Evolutionary conservation across 441 rosid species (phyloP).

Genomic region (Manihot esculenta): DNA sequence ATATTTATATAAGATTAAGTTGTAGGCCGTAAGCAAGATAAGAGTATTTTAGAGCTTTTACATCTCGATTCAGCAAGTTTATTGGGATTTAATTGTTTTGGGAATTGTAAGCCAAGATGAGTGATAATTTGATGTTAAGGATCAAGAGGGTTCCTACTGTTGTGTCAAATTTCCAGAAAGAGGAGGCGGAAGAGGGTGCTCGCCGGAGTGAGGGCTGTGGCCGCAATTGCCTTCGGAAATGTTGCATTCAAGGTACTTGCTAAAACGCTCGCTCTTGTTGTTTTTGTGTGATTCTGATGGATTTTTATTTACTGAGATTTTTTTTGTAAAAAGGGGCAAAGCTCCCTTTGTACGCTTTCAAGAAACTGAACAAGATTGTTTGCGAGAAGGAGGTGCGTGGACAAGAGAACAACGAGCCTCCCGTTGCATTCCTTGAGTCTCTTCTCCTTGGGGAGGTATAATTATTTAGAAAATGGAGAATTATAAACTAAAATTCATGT

Average conservation of each 20-base stretch:
- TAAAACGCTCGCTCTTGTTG: background rate
- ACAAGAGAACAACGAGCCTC: slow-evolving; percentile 37
- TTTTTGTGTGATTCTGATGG: background rate
- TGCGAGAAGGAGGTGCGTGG: slow-evolving; percentile 31
- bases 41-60: background rate
- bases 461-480: background rate
- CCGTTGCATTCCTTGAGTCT: slow-evolving; percentile 66
- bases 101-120: slow-evolving; percentile 9
- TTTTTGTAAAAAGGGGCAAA: slow-evolving; percentile 49
- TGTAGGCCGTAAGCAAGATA: background rate
- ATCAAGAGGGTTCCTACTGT: slow-evolving; percentile 89
- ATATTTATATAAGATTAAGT: background rate
- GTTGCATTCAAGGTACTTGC: slow-evolving; percentile 67
- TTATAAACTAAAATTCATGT: slow-evolving; percentile 4
- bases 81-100: slow-evolving; percentile 25
- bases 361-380: slow-evolving; percentile 35
- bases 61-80: slow-evolving; percentile 17
- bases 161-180: slow-evolving; percentile 79
- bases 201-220: slow-evolving; percentile 66
- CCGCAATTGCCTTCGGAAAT: slow-evolving; percentile 67
- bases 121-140: slow-evolving; percentile 37
- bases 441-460: slow-evolving; percentile 82
- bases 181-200: slow-evolving; percentile 56
- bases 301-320: slow-evolving; percentile 2
- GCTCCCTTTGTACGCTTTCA: slow-evolving; percentile 80